phyloP scores from a whole-genome alignment of 2,329 filamentous ascomycete species.

The Penicillium freii region DNA sequence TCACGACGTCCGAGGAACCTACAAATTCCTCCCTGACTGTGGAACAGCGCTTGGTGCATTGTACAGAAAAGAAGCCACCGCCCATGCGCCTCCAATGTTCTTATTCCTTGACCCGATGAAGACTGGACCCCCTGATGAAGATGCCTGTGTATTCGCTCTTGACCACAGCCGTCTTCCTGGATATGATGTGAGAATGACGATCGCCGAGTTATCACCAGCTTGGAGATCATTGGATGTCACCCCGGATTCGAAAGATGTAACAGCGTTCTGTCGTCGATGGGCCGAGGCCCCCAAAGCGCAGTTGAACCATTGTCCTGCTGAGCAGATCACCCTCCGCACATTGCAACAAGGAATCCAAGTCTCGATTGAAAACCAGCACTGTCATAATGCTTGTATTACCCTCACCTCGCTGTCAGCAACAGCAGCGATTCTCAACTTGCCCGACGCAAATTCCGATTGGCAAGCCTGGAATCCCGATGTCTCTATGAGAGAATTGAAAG shows the following conservation, averaged over 20 bases:
- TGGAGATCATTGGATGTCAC: constrained; percentile 44
- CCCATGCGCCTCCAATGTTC: constrained; percentile 42
- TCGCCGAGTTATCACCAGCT: constrained; percentile 48
- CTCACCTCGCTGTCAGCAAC: constrained; percentile 30
- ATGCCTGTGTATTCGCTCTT: constrained; percentile 58
- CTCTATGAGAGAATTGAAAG: constrained; percentile 24
- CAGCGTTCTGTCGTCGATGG: constrained; percentile 35
- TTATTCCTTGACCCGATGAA: constrained; percentile 59
- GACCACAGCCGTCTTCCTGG: constrained; percentile 48
- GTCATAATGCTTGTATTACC: constrained; percentile 34
- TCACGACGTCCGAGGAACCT: constrained; percentile 50
- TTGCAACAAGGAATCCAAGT: constrained; percentile 18
- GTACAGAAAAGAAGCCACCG: constrained; percentile 45
- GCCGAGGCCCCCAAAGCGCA: constrained; percentile 18
- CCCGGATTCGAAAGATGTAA: constrained; percentile 18
- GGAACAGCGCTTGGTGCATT: constrained; percentile 57
- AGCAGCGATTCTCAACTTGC: constrained; percentile 17
- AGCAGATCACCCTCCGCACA: constrained; percentile 22
- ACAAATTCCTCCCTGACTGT: constrained; percentile 54
- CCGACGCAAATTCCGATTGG: constrained; percentile 24
- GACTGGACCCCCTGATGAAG: constrained; percentile 46
- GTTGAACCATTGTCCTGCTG: constrained; percentile 21
- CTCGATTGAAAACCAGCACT: constrained; percentile 21
- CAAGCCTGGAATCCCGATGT: constrained; percentile 27
- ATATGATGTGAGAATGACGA: constrained; percentile 45